Conservation (phyloP, 2,329 filamentous ascomycete genomes). For the Fusarium austroafricanum region DNA sequence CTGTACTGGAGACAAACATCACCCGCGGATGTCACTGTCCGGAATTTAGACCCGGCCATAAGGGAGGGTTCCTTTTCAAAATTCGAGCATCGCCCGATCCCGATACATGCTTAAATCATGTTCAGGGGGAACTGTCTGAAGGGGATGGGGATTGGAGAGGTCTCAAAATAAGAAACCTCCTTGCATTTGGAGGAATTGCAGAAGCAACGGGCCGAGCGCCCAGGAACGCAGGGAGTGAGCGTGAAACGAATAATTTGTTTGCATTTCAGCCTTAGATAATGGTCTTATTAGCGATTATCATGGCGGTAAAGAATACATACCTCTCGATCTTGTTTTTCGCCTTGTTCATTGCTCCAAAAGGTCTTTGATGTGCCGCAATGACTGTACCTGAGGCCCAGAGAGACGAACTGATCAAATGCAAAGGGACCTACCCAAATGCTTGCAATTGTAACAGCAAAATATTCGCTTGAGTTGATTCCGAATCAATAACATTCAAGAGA, state of each 20-base stretch:
- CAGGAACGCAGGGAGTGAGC: slow-evolving; percentile 5
- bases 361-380: background rate
- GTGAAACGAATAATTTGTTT: background rate
- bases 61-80: background rate
- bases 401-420: too few relatives aligned
- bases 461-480: background rate
- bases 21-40: background rate
- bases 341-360: background rate
- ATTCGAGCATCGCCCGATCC: slow-evolving; percentile 11
- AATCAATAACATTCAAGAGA: background rate
- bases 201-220: background rate
- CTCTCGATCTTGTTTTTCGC: background rate
- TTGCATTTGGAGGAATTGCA: slow-evolving; percentile 2
- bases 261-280: slow-evolving; percentile 3
- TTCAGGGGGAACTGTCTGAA: background rate
- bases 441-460: background rate
- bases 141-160: background rate
- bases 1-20: slow-evolving; percentile 33
- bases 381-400: too few relatives aligned
- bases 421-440: too few relatives aligned
- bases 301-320: background rate
- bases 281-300: slow-evolving; percentile 18
- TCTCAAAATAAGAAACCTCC: slow-evolving; percentile 1
- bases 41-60: background rate
- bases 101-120: slow-evolving; percentile 19